Evolutionary conservation across 108 stramenopile species (phyloP), one percentile per base, ranked within the genome.

Genomic region (Mediolabrus comicus): DNA sequence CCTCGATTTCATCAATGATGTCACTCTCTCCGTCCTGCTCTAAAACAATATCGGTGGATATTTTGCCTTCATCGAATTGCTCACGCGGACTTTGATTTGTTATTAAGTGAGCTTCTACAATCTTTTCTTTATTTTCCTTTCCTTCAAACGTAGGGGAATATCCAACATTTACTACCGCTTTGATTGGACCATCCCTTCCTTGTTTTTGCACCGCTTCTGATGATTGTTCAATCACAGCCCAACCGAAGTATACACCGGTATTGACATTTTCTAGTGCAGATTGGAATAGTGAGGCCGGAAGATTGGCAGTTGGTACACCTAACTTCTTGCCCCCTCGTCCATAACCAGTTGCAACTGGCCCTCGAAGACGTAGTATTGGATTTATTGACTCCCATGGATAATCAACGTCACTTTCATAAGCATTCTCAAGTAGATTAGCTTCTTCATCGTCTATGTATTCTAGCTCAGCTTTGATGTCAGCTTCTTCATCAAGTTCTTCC

Each of bases 131-230:
- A 53, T 97, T 95, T 76, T 95, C 94, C 59, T 80, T 43, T 16
- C 92, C 96, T 67, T 86, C 86, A 71, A 97, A 97, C 5, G 96
- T 97, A 0, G 96, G 96, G 11, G 92, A 92, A 59, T 85, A 89
- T 17, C 96, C 96, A 26, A 97, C 88, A 79, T 97, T 97, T 24
- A 91, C 92, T 3, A 94, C 94, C 19, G 92, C 89, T 65, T 86
- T 88, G 72, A 87, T 70, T 17, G 68, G 62, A 2, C 55, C 49
- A 53, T 75, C 65, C 36, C 80, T 69, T 29, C 66, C 80, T 32
- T 33, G 28, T 41, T 64, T 75, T 12, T 27, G n/a, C 28, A 26
- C 24, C 38, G n/a, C n/a, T 3, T 13, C 22, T 26, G 43, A 59
- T 49, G 7, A 11, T 63, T 60, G 46, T 69, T 88, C 91, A 28